phyloP scores from a whole-genome alignment of 139 green algal genomes.

The Coelastrella sp. region DNA sequence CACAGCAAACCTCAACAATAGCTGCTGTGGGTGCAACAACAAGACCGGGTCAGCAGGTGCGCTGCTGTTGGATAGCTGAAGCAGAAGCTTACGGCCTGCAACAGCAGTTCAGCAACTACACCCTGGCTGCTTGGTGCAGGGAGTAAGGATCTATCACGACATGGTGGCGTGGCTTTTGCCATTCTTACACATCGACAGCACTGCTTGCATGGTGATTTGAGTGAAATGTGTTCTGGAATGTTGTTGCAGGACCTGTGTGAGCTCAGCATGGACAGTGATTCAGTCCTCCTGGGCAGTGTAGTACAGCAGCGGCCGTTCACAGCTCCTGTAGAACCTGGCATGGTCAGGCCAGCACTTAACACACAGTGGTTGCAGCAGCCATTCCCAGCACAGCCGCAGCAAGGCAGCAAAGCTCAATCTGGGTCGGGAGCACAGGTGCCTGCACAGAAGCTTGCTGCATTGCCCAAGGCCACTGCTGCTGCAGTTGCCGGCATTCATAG shows the following conservation, averaged over 20 bases:
- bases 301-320: constrained; percentile 18
- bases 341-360: not conserved
- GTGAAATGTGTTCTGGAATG: not conserved
- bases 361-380: constrained; percentile 2
- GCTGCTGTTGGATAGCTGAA: not conserved
- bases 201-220: not conserved
- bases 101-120: not conserved
- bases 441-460: not conserved
- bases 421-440: not conserved
- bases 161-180: not conserved
- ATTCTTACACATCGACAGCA: not conserved
- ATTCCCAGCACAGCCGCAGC: not conserved
- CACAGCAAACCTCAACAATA: constrained; percentile 14
- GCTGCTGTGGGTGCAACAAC: not conserved
- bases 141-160: not conserved
- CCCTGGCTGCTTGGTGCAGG: not conserved
- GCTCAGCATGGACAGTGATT: constrained; percentile 25
- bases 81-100: not conserved
- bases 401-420: not conserved
- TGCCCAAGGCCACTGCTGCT: not conserved
- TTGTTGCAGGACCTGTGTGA: constrained; percentile 16
- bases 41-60: not conserved
- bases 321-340: not conserved
- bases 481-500: not conserved
- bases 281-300: constrained; percentile 21